Evolutionary conservation across 1,139 yeast genomes (phyloP), one percentile per base, ranked within the genome.

Genomic region (Yamadazyma friedrichii): DNA sequence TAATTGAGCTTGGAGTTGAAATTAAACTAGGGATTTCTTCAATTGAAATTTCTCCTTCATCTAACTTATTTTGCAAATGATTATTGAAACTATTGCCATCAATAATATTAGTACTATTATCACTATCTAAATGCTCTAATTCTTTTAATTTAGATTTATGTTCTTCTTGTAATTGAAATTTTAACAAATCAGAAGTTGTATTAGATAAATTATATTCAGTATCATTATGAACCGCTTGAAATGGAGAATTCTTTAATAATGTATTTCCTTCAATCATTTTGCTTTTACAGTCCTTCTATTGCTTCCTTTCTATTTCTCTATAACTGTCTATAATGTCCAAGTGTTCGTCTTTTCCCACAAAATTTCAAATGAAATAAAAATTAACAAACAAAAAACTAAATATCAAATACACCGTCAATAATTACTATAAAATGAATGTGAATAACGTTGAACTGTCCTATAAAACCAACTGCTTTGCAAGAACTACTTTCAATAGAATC

Each of bases 131-230:
- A 11, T 17, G 15, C 17, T 41, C 46, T 25, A 63, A 48, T 31
- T 63, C 70, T 26, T 49, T 49, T 38, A 64, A 36, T 36, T 61
- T 62, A 36, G 48, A 50, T 33, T 72, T 56, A 44, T 64, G 59
- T 47, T 70, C 74, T 46, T 72, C 74, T 50, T 68, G 74, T 31
- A 72, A 59, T 51, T 71, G 77, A 44, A 70, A 71, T 50, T 70
- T 70, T 44, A 72, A 62, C 25, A 71, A 56, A 3, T 72, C 77
- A 0, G 73, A 67, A 1, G 76, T 70, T 9, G 54, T 51, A 29
- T 49, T 44, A 6, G 49, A 37, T 28, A 51, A 43, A 27, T 46
- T 45, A 35, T 47, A 49, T 16, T 33, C 33, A 37, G 59, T 49
- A 42, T 62, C 65, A 35, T 55, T 56, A 47, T 64, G 67, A 9